These are phyloP conservation scores for Lasiodiplodia sp. DNA, from an alignment of 2,329 filamentous ascomycete species.

Conservation along the genomic window DNA sequence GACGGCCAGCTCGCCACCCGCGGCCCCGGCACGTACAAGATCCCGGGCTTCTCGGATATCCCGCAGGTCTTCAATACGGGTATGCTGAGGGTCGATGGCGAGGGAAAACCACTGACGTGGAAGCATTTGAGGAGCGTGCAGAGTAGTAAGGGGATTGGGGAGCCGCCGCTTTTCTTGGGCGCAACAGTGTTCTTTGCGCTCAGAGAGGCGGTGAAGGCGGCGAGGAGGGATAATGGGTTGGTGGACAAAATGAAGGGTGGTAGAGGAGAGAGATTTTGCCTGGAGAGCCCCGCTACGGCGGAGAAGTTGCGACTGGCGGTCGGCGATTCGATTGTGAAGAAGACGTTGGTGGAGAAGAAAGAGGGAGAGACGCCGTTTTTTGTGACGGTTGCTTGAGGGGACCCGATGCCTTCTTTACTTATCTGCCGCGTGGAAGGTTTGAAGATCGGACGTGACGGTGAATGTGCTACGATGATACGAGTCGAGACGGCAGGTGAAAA, in stretches of 20 bases:
- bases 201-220: slow-evolving; percentile 78
- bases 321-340: slow-evolving; percentile 78
- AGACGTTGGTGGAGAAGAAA: slow-evolving; percentile 69
- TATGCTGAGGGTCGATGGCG: slow-evolving; percentile 72
- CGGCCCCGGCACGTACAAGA: slow-evolving; percentile 78
- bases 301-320: slow-evolving; percentile 81
- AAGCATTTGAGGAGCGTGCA: slow-evolving; percentile 84
- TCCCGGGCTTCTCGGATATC: slow-evolving; percentile 86
- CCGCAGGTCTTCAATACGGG: slow-evolving; percentile 84
- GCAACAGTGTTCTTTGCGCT: slow-evolving; percentile 86
- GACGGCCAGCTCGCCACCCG: slow-evolving; percentile 69
- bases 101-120: slow-evolving; percentile 68
- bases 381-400: slow-evolving; percentile 40
- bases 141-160: slow-evolving; percentile 78
- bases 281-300: slow-evolving; percentile 82
- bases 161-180: slow-evolving; percentile 78
- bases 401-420: neutral
- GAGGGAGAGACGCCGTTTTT: slow-evolving; percentile 85
- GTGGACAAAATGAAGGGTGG: slow-evolving; percentile 46
- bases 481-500: neutral
- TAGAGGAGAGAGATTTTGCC: slow-evolving; percentile 62
- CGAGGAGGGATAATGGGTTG: slow-evolving; percentile 60
- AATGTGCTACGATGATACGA: neutral
- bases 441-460: too few relatives aligned
- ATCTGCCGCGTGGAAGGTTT: neutral